Evolutionary conservation across 176 grass and related monocot genomes (phyloP), one percentile per base, ranked within the genome.

Genomic region (Hordeum vulgare): DNA sequence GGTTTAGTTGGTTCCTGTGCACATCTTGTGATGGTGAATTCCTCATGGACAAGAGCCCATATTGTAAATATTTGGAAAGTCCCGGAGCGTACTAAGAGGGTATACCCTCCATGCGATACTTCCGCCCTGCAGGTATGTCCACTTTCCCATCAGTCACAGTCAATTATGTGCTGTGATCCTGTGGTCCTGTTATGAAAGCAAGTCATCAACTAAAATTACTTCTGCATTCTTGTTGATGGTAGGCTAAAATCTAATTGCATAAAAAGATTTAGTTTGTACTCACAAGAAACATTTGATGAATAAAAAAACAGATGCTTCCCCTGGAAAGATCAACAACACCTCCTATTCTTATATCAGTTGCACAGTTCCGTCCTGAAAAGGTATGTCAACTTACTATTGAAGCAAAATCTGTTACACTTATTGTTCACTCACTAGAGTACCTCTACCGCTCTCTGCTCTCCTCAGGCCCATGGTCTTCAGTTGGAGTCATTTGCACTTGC

Each of bases 281-380:
- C 20, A 83, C 76, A 24, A 78, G 17, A 81, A 88, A 80, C 23
- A 74, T 85, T 80, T 86, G 35, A 36, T 91, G 61, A 74, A 90
- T 88, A 37, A 85, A 49, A 37, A 85, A 49, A 77, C 83, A 98
- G 96, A 89, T 87, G 89, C 85, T 92, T 90, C 93, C 91, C 28
- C 60, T 99, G 83, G 89, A 94, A 85, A 96, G 93, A 70, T 71
- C 91, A 84, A 74, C 18, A 5, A 49, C 90, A 18, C 80, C 62
- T 72, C 93, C 91, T 89, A 63, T 90, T 86, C 51, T 96, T 92
- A 94, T 96, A 92, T 99, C 93, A 42, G 83, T 99, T 87, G 89
- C 96, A 76, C 93, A 99, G 66, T 99, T 99, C 85, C 93, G 96
- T 35, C 96, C 96, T 40, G 96, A 99, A 86, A 99, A 99, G 96